phyloP scores from a whole-genome alignment of 2,329 filamentous ascomycete species.

The Aspergillus transmontanensis region DNA sequence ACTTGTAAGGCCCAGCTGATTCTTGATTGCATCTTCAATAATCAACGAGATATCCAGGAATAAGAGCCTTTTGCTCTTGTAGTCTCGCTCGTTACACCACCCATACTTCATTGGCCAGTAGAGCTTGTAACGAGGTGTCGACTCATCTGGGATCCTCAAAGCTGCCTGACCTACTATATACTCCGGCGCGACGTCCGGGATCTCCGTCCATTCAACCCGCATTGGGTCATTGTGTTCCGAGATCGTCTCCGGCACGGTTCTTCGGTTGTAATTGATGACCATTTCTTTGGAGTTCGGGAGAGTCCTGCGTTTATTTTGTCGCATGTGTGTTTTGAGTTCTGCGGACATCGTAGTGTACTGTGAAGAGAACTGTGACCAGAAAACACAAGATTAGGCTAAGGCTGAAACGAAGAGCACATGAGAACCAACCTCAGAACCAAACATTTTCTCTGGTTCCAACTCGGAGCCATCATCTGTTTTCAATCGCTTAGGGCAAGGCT shows the following conservation, averaged over 20 bases:
- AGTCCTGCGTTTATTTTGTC: conserved; percentile 89
- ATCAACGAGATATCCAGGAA: conserved; percentile 86
- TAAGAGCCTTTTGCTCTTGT: conserved; percentile 75
- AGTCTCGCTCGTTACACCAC: conserved; percentile 88
- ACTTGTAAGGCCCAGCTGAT: conserved; percentile 76
- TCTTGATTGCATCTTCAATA: conserved; percentile 80
- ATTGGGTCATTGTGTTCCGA: conserved; percentile 92
- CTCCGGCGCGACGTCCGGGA: conserved; percentile 67
- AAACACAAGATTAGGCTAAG: background rate
- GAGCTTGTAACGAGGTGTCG: conserved; percentile 83
- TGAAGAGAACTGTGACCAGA: conserved; percentile 53
- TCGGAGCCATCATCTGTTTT: conserved; percentile 57
- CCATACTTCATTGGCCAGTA: conserved; percentile 90
- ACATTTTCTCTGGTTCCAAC: conserved; percentile 71
- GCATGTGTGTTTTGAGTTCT: conserved; percentile 88
- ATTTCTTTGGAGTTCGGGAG: conserved; percentile 97
- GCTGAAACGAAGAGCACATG: background rate
- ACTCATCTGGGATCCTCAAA: conserved; percentile 84
- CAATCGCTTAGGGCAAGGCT: conserved; percentile 71
- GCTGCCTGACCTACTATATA: conserved; percentile 83
- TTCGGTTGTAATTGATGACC: conserved; percentile 90
- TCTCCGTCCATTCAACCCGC: conserved; percentile 93
- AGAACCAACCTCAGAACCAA: conserved; percentile 75
- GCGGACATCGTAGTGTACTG: conserved; percentile 79
- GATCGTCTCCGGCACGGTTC: conserved; percentile 81